Evolutionary conservation across 2,329 filamentous ascomycete species (phyloP).

Genomic region (Volutella citrinella): DNA sequence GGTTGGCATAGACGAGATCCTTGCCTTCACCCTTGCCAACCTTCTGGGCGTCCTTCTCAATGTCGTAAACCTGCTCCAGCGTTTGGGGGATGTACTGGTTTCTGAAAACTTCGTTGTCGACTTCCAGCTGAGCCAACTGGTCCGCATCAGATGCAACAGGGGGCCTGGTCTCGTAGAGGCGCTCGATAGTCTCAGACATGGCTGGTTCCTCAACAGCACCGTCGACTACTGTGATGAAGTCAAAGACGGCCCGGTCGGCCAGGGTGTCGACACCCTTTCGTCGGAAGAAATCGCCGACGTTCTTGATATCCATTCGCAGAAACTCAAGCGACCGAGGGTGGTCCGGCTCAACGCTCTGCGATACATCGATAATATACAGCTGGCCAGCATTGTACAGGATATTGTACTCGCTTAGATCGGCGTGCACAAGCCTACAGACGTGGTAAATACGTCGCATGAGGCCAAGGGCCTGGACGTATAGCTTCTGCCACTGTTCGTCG

Average conservation of each 20-base stretch:
- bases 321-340: constrained; percentile 92
- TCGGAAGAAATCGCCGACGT: constrained; percentile 88
- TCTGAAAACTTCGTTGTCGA: constrained; percentile 89
- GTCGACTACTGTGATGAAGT: constrained; percentile 69
- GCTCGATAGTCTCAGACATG: constrained; percentile 61
- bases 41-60: constrained; percentile 83
- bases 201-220: constrained; percentile 59
- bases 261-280: constrained; percentile 80
- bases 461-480: constrained; percentile 81
- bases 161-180: constrained; percentile 59
- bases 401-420: constrained; percentile 98
- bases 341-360: constrained; percentile 94
- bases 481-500: constrained; percentile 67
- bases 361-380: constrained; percentile 95
- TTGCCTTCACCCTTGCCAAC: constrained; percentile 70
- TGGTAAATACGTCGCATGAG: constrained; percentile 95
- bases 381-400: constrained; percentile 80
- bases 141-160: constrained; percentile 49
- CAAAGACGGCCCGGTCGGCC: constrained; percentile 75
- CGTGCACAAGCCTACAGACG: constrained; percentile 86
- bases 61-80: constrained; percentile 92
- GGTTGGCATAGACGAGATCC: constrained; percentile 79
- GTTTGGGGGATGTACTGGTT: constrained; percentile 97
- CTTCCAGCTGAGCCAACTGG: constrained; percentile 59
- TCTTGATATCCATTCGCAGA: constrained; percentile 97